Percentiles rank a stretch among this genome's conserved stretches.
These are phyloP conservation scores for Colletotrichum gigasporum DNA, from an alignment of 2,329 filamentous ascomycete genomes.

Conservation along the genomic window DNA sequence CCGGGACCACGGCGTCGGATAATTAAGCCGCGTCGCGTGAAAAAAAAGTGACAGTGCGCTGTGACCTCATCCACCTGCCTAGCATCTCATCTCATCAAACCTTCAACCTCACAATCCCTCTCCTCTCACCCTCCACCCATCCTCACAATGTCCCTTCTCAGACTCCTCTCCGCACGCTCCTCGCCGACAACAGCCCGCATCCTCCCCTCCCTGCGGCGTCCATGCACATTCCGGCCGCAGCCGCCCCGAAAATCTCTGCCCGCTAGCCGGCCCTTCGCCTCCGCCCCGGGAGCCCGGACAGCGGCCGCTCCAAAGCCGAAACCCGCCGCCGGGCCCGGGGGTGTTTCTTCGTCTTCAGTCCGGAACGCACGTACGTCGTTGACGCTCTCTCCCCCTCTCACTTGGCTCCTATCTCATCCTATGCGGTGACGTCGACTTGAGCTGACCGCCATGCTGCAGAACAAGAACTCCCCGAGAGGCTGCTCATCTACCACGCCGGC, in stretches of 20 bases:
- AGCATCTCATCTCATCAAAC: constrained; percentile 18
- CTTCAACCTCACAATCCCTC: constrained; percentile 9
- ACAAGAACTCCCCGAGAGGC: constrained; percentile 56
- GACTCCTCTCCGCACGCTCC: constrained; percentile 3
- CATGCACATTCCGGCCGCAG: constrained; percentile 18
- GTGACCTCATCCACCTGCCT: constrained; percentile 22
- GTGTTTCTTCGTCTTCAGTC: not conserved
- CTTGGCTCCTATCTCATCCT: too few relatives aligned
- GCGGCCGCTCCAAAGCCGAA: not conserved
- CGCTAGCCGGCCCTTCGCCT: constrained; percentile 26
- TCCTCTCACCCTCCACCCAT: not conserved
- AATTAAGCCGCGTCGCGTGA: constrained; percentile 15
- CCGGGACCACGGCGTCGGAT: not conserved
- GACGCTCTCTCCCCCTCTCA: too few relatives aligned
- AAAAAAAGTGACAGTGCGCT: not conserved
- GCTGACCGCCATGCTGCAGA: constrained; percentile 43
- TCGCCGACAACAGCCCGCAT: not conserved
- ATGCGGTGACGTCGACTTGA: too few relatives aligned
- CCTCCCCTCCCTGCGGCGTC: not conserved
- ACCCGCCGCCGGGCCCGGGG: not conserved
- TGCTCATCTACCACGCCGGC: constrained; percentile 82
- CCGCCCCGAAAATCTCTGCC: constrained; percentile 22
- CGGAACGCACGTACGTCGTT: not conserved
- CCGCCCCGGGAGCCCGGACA: constrained; percentile 2
- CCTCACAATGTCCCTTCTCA: constrained; percentile 18